Base-by-base conservation (phyloP, 441 rosid species). In the Adansonia rubrostipa region DNA sequence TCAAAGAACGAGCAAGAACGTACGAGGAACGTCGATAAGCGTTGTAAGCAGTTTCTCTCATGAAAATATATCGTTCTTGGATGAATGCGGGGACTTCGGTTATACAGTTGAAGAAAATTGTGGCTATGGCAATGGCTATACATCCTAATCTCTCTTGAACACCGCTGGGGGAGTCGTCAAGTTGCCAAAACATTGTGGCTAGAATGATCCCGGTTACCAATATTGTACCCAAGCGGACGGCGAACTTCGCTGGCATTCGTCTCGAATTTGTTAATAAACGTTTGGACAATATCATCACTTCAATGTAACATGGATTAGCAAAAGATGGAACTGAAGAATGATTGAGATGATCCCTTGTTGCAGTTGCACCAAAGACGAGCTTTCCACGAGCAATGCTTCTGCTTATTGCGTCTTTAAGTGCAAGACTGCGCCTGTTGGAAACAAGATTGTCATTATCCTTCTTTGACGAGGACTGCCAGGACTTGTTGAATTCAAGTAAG, bases 21-120 rank as follows among this genome's bases (percentile, higher is more conserved):
- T 94, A 94, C 0, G 98, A 94, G 0, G 95, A 94, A 36, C 95
- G 81, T 0, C 98, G 82, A 64, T 94, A 93, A 5, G 97, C 97
- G 47, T 93, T 94, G 87, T 93, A 92, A 33, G 97, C 98, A 0
- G 95, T 92, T 87, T 94, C 98, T 80, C 97, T 82, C 97, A 94
- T 94, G 89, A 94, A 94, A 56, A 94, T 94, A 81, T 94, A 90
- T 1, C 97, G 89, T 75, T 94, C 97, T 73, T 93, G 96, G 51
- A 94, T 86, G 76, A 93, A 94, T 5, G 89, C 89, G 5, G 97
- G 97, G 77, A 94, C 87, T 53, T 96, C 95, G 82, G 92, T 95
- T n/a, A 93, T 95, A 20, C 95, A 93, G 13, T 95, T 93, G 83
- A 92, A 94, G 92, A 89, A 93, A n/a, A 92, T 92, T 14, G 97